Evolutionary conservation across 2,329 filamentous ascomycete species (phyloP).

Genomic region (Stemphylium lycopersici): DNA sequence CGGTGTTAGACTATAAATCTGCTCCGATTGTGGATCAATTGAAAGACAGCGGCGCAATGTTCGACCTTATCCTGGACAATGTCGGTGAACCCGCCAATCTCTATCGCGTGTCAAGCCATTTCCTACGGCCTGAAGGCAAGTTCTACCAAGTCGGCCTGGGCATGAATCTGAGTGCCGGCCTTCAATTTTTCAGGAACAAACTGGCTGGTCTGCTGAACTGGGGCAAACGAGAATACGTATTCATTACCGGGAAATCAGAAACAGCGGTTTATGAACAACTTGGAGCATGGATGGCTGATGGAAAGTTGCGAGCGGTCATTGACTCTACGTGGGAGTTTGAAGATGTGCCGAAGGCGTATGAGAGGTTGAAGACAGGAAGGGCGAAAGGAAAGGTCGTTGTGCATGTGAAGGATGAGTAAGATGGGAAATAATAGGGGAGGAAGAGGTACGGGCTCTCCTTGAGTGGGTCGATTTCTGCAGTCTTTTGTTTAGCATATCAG

Average conservation of each 20-base stretch:
- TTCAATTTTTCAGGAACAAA: background rate
- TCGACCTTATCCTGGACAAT: slow-evolving; percentile 62
- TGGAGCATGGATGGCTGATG: slow-evolving; percentile 61
- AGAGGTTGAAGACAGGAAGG: slow-evolving; percentile 60
- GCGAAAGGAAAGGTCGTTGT: slow-evolving; percentile 64
- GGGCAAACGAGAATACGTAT: slow-evolving; percentile 7
- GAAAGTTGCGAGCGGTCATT: slow-evolving; percentile 61
- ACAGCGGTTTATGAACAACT: slow-evolving; percentile 46
- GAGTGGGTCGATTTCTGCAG: background rate
- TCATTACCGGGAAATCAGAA: slow-evolving; percentile 35
- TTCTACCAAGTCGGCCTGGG: slow-evolving; percentile 9
- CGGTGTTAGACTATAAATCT: slow-evolving; percentile 63
- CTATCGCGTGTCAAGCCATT: slow-evolving; percentile 8
- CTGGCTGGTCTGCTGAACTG: background rate
- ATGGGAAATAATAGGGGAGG: too few relatives aligned
- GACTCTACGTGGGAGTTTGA: slow-evolving; percentile 61
- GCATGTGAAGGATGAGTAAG: slow-evolving; percentile 11
- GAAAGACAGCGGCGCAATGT: slow-evolving; percentile 54
- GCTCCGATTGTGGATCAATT: slow-evolving; percentile 55
- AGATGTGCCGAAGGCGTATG: slow-evolving; percentile 61
- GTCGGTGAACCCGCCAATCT: slow-evolving; percentile 51
- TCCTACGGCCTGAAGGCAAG: slow-evolving; percentile 10
- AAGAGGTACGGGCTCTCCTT: background rate
- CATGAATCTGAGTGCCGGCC: background rate
- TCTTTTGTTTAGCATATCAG: background rate